These are phyloP conservation scores for Amyloporia xantha DNA, from an alignment of 768 basidiomycete species.

Conservation along the genomic window DNA sequence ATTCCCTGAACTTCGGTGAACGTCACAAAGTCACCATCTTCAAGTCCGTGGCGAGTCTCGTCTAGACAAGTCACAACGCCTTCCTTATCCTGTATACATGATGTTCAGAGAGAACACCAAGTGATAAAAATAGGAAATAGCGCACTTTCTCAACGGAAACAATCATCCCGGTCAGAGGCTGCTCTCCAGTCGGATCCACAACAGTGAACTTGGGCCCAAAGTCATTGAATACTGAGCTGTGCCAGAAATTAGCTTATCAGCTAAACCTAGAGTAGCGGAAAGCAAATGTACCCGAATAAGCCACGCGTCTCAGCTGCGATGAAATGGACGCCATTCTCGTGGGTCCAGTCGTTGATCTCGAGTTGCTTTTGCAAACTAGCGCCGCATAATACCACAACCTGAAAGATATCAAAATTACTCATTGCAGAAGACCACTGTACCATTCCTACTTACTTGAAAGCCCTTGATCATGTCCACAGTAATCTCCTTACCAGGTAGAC, in stretches of 20 bases:
- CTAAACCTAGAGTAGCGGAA: not conserved
- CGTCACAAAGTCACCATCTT: conserved; percentile 96
- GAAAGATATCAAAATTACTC: conserved; percentile 6
- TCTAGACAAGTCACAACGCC: conserved; percentile 96
- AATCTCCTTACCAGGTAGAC: conserved; percentile 69
- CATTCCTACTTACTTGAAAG: conserved; percentile 68
- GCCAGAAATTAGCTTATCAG: not conserved
- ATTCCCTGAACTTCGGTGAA: conserved; percentile 96
- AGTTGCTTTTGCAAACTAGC: conserved; percentile 74
- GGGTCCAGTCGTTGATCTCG: conserved; percentile 95
- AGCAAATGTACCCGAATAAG: conserved; percentile 73
- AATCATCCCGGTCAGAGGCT: conserved; percentile 90
- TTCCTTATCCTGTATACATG: conserved; percentile 62
- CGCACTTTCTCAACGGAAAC: conserved; percentile 84
- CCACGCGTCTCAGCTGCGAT: conserved; percentile 88
- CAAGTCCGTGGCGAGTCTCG: conserved; percentile 96
- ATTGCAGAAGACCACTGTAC: no score
- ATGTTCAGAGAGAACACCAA: no score
- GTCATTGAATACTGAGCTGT: conserved; percentile 85
- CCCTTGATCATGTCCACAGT: conserved; percentile 75
- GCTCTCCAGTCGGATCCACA: conserved; percentile 97
- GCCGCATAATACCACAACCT: conserved; percentile 90
- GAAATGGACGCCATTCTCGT: conserved; percentile 83
- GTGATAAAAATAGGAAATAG: not conserved
- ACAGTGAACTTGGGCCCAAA: conserved; percentile 94